phyloP scores from a whole-genome alignment of 2,329 filamentous ascomycete genomes.

The Neurospora crassa region DNA sequence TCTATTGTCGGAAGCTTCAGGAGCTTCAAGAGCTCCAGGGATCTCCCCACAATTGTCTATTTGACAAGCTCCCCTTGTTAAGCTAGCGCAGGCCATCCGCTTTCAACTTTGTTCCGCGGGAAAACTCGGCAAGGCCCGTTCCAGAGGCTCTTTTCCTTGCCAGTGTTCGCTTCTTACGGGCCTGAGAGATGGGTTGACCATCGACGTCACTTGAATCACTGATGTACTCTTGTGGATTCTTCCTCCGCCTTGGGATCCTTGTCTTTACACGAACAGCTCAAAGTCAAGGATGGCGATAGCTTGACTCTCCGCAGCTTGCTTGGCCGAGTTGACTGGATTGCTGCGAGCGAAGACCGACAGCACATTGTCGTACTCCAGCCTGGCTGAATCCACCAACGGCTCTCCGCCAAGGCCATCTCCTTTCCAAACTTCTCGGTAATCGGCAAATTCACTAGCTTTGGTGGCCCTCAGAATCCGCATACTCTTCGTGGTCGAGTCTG shows the following conservation, averaged over 20 bases:
- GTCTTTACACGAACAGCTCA: conserved; percentile 8
- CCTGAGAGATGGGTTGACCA: background rate
- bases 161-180: background rate
- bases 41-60: background rate
- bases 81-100: background rate
- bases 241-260: background rate
- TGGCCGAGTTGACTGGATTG: conserved; percentile 4
- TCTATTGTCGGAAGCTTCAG: background rate
- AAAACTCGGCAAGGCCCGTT: background rate
- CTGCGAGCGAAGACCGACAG: conserved; percentile 26
- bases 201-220: background rate
- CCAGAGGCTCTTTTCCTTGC: background rate
- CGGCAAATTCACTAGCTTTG: conserved; percentile 19
- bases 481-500: conserved; percentile 20
- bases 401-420: conserved; percentile 27
- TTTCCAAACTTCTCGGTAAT: conserved; percentile 28
- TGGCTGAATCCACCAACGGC: conserved; percentile 28
- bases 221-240: background rate
- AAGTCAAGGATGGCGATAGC: conserved; percentile 30
- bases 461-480: conserved; percentile 26
- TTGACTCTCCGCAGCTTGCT: conserved; percentile 10
- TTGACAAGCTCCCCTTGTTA: background rate
- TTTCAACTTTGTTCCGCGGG: background rate
- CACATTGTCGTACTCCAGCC: conserved; percentile 26
- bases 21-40: background rate